phyloP scores from a whole-genome alignment of 2,329 filamentous ascomycete species.

The Penicillium sp. region DNA sequence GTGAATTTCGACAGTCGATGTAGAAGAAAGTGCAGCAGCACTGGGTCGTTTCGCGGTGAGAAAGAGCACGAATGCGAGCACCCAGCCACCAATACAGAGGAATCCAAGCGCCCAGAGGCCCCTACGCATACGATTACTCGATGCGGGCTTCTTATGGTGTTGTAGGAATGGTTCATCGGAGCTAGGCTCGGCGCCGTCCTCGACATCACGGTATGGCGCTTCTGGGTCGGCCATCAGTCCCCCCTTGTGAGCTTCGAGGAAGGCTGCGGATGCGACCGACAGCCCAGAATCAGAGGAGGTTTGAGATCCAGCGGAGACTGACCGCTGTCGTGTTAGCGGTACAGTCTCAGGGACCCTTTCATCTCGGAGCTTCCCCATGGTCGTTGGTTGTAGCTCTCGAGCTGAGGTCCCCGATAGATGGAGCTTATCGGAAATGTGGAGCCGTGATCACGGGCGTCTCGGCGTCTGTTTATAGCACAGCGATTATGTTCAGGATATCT shows the following conservation, averaged over 20 bases:
- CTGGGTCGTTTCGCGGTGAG: constrained; percentile 36
- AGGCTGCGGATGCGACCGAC: constrained; percentile 32
- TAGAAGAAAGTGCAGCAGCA: constrained; percentile 27
- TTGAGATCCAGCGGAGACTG: constrained; percentile 26
- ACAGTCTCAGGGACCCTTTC: constrained; percentile 27
- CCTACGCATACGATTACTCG: constrained; percentile 33
- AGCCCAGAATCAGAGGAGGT: constrained; percentile 35
- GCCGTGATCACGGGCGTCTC: not conserved
- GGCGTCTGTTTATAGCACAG: not conserved
- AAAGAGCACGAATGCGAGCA: constrained; percentile 46
- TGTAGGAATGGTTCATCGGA: constrained; percentile 27
- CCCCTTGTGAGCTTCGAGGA: constrained; percentile 27
- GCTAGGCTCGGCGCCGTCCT: constrained; percentile 30
- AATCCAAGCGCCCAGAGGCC: constrained; percentile 41
- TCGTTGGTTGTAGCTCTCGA: constrained; percentile 11
- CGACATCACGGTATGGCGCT: constrained; percentile 35
- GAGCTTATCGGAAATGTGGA: constrained; percentile 19
- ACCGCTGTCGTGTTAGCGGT: constrained; percentile 27
- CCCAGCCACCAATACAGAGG: constrained; percentile 47
- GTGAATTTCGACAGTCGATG: constrained; percentile 20
- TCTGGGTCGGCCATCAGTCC: constrained; percentile 10
- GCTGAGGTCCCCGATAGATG: constrained; percentile 11
- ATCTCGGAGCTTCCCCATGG: constrained; percentile 27
- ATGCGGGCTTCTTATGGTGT: constrained; percentile 21
- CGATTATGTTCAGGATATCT: not conserved